These are phyloP conservation scores for Vicia faba DNA, from an alignment of 306 rosid genomes.

Conservation along the genomic window DNA sequence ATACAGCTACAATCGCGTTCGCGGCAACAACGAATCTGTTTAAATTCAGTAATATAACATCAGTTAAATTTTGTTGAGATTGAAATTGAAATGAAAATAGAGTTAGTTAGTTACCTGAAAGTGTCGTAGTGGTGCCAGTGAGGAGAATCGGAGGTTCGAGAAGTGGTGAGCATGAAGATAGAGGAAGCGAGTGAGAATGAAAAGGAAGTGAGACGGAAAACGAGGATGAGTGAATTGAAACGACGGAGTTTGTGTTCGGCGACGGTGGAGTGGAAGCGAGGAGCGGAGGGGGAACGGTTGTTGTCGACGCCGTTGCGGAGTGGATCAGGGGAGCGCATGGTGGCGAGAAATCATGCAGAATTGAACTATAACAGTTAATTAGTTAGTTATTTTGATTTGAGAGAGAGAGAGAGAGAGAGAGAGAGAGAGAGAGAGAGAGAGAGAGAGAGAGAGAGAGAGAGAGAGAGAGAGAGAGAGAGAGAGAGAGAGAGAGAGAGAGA, in stretches of 20 bases:
- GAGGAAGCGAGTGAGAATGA: conserved; percentile 78
- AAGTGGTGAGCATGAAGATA: conserved; percentile 84
- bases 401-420: conserved; percentile 17
- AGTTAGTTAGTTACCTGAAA: conserved; percentile 68
- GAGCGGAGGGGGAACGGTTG: conserved; percentile 49
- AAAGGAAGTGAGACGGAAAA: conserved; percentile 77
- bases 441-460: conserved; percentile 25
- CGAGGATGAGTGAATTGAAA: conserved; percentile 74
- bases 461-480: conserved; percentile 26
- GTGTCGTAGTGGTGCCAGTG: conserved; percentile 89
- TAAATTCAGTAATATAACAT: not conserved
- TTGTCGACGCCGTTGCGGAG: conserved; percentile 72
- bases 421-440: conserved; percentile 25
- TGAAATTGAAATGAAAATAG: not conserved
- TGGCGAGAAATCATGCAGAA: conserved; percentile 20
- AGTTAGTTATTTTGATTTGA: conserved; percentile 7
- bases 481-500: not conserved
- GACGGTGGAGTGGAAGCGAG: conserved; percentile 86
- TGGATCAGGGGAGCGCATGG: conserved; percentile 73
- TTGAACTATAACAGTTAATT: not conserved
- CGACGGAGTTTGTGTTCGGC: conserved; percentile 87
- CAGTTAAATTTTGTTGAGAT: not conserved
- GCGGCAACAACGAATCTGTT: conserved; percentile 88
- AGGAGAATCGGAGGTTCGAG: conserved; percentile 61
- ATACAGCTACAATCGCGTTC: conserved; percentile 74